Base-by-base conservation (phyloP, 139 green algal species). In the Medakamo hakoo region DNA sequence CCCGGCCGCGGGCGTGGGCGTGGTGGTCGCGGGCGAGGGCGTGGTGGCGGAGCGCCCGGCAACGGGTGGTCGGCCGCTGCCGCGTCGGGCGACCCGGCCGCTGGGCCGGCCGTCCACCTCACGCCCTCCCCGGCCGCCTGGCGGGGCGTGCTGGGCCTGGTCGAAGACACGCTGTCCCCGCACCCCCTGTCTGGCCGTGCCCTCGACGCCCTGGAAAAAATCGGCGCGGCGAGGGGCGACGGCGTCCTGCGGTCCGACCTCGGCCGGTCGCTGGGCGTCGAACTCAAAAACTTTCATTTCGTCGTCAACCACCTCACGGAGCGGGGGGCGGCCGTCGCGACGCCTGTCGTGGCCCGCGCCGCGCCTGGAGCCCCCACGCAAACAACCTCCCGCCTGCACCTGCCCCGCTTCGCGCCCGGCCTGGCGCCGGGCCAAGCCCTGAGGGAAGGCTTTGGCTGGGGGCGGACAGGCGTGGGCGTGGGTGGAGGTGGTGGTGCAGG, bases 401-500 rank as follows among this genome's bases (percentile, higher is more conserved):
- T 66, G 62, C 62, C 62, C 4, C 62, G 62, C 14, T 66, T 58
- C 56, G 62, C 62, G 29, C 62, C 62, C 14, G 31, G 56, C 40
- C 31, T 66, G 23, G 62, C 5, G 2, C 62, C 62, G 40, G 62
- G 30, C 31, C 9, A 9, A 9, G 40, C 16, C 40, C 16, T 52
- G 40, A 52, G 40, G 16, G 40, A 52, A 16, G 40, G 40, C 9
- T 9, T 9, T 16, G 40, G 9, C 40, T 52, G 9, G 9, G 16
- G 9, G 9, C 40, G 9, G 40, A 16, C 9, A 9, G 40, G 40
- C 40, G 40, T 52, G 40, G 9, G 40, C n/a, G n/a, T n/a, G n/a
- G n/a, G n/a, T n/a, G n/a, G n/a, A n/a, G n/a, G n/a, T n/a, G n/a
- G n/a, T n/a, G n/a, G n/a, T n/a, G n/a, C n/a, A n/a, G n/a, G n/a